These are phyloP conservation scores for Erodium texanum DNA, from an alignment of 441 rosid genomes.

Conservation along the genomic window DNA sequence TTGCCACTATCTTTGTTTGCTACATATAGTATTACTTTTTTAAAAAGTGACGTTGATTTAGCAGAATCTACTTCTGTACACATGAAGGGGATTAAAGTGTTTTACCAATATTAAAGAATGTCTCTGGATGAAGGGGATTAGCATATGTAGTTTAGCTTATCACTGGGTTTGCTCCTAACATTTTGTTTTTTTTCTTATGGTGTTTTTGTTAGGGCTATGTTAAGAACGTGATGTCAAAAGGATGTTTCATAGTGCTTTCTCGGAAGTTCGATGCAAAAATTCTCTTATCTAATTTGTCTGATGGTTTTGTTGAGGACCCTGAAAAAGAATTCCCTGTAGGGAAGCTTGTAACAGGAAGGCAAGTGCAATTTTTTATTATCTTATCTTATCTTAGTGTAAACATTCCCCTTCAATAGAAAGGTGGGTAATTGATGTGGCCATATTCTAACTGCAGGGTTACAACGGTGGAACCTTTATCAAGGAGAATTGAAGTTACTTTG, in stretches of 20 bases:
- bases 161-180: not conserved
- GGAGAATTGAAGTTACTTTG: conserved; percentile 82
- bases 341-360: conserved; percentile 84
- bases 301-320: conserved; percentile 58
- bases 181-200: conserved; percentile 9
- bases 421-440: not conserved
- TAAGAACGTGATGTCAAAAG: conserved; percentile 72
- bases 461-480: conserved; percentile 70
- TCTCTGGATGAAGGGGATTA: too few species aligned
- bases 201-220: conserved; percentile 70
- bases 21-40: too few species aligned
- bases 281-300: conserved; percentile 64
- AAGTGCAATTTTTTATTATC: conserved; percentile 16
- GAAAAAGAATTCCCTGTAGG: conserved; percentile 82
- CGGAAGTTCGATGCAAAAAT: conserved; percentile 86
- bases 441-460: conserved; percentile 55
- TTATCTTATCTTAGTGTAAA: conserved; percentile 10
- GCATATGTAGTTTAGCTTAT: not conserved
- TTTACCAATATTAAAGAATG: not conserved
- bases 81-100: not conserved
- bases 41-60: not conserved
- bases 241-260: conserved; percentile 80
- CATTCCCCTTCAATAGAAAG: conserved; percentile 8
- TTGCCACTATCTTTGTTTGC: too few species aligned
- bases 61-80: not conserved